Percentiles rank a stretch among this genome's conserved stretches.
Conservation (phyloP, 1,139 yeast genomes). For the Saccharomyces pastorianus region DNA sequence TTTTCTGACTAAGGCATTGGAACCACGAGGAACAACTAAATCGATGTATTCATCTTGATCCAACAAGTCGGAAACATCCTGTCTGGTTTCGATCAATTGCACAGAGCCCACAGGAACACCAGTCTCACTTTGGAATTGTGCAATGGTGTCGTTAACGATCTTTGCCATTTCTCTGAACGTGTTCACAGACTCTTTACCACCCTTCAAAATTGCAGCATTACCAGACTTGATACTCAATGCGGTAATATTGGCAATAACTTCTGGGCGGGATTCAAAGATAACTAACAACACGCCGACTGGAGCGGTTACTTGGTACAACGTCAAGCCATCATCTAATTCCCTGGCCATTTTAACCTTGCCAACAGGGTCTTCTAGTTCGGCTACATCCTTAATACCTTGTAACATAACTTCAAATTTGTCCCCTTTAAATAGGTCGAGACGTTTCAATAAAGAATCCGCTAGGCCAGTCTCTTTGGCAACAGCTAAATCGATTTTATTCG, state of each 20-base stretch:
- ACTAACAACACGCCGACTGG: slow-evolving; percentile 92
- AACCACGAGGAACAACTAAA: slow-evolving; percentile 93
- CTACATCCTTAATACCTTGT: slow-evolving; percentile 89
- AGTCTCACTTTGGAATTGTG: slow-evolving; percentile 38
- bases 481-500: slow-evolving; percentile 68
- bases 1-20: slow-evolving; percentile 77
- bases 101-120: slow-evolving; percentile 72
- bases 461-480: slow-evolving; percentile 54
- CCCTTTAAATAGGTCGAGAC: slow-evolving; percentile 71
- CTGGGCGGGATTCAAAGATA: slow-evolving; percentile 95
- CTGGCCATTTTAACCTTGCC: slow-evolving; percentile 78
- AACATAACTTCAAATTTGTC: slow-evolving; percentile 91
- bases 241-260: slow-evolving; percentile 94
- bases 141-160: slow-evolving; percentile 56
- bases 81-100: slow-evolving; percentile 80
- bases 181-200: slow-evolving; percentile 86
- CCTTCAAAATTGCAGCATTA: slow-evolving; percentile 90
- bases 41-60: slow-evolving; percentile 85
- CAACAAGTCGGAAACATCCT: slow-evolving; percentile 78
- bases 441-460: slow-evolving; percentile 62
- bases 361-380: slow-evolving; percentile 79
- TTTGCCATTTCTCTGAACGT: slow-evolving; percentile 79
- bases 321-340: slow-evolving; percentile 79
- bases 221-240: slow-evolving; percentile 95
- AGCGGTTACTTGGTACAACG: slow-evolving; percentile 72